These are phyloP conservation scores for Teunomyces lycoperdinae DNA, from an alignment of 805 yeast species.

Conservation along the genomic window DNA sequence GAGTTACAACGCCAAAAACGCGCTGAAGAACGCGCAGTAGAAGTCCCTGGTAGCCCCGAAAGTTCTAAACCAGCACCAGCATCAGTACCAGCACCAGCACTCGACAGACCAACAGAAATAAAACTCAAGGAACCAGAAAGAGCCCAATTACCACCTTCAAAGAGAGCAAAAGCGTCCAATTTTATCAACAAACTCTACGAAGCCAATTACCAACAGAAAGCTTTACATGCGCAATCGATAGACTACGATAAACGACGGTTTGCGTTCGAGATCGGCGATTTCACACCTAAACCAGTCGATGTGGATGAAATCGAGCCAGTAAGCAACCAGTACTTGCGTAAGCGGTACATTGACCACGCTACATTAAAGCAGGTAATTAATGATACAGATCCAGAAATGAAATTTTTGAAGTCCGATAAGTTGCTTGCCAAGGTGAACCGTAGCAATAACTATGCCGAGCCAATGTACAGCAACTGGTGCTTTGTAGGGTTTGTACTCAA, in stretches of 20 bases:
- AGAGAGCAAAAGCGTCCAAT: constrained; percentile 8
- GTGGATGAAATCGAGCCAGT: constrained; percentile 21
- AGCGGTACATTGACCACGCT: constrained; percentile 25
- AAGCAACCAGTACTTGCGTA: constrained; percentile 17
- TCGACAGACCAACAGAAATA: background rate
- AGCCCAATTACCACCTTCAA: background rate
- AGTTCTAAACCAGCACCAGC: constrained; percentile 5
- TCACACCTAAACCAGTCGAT: constrained; percentile 6
- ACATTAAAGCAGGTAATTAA: constrained; percentile 37
- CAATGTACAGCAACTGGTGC: constrained; percentile 75
- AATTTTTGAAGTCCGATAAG: constrained; percentile 56
- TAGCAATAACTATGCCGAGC: constrained; percentile 62
- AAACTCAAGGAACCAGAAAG: background rate
- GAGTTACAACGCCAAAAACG: constrained; percentile 7
- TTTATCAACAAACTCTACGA: constrained; percentile 19
- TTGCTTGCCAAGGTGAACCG: constrained; percentile 64
- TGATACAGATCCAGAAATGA: constrained; percentile 34
- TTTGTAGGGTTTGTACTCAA: constrained; percentile 63
- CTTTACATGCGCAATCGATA: constrained; percentile 9
- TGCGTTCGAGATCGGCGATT: constrained; percentile 17
- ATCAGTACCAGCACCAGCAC: constrained; percentile 9
- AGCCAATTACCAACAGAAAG: constrained; percentile 7
- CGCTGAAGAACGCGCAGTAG: constrained; percentile 6
- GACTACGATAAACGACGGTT: constrained; percentile 24
- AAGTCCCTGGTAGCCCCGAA: constrained; percentile 9